These are phyloP conservation scores for Solanum chaucha DNA, from an alignment of 257 asterid genomes.

Conservation along the genomic window DNA sequence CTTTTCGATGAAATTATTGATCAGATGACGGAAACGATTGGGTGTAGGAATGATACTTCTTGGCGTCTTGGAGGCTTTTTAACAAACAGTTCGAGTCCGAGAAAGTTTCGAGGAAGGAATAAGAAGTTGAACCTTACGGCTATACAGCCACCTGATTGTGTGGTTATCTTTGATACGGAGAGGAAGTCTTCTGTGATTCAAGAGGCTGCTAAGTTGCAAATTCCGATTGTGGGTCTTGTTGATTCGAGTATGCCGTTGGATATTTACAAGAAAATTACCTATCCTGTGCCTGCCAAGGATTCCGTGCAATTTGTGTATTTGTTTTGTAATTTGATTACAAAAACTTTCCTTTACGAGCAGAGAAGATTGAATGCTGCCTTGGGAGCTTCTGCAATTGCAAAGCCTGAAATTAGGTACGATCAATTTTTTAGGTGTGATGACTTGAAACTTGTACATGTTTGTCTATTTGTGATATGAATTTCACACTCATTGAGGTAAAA, in stretches of 20 bases:
- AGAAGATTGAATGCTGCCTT: slow-evolving; percentile 29
- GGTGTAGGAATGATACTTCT: slow-evolving; percentile 59
- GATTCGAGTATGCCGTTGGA: slow-evolving; percentile 90
- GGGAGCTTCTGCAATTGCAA: slow-evolving; percentile 17
- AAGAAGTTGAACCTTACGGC: slow-evolving; percentile 65
- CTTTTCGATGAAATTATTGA: slow-evolving; percentile 72
- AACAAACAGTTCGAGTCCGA: slow-evolving; percentile 80
- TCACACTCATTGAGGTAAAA: background rate
- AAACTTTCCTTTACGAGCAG: slow-evolving; percentile 72
- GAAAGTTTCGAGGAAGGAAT: slow-evolving; percentile 73
- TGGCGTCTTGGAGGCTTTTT: slow-evolving; percentile 97
- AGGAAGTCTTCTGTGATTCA: slow-evolving; percentile 69
- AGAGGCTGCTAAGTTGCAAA: slow-evolving; percentile 74
- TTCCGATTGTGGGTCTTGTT: slow-evolving; percentile 87
- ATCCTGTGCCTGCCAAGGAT: slow-evolving; percentile 90
- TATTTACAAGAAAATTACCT: slow-evolving; percentile 58
- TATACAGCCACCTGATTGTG: slow-evolving; percentile 69
- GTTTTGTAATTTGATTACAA: slow-evolving; percentile 92
- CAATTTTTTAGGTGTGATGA: background rate
- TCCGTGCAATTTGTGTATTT: slow-evolving; percentile 79
- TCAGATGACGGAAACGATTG: slow-evolving; percentile 54
- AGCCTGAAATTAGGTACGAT: slow-evolving; percentile 23
- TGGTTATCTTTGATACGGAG: slow-evolving; percentile 80
- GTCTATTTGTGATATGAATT: background rate
- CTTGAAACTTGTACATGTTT: background rate